Base-by-base conservation (phyloP, 768 basidiomycete species). In the Gymnopilus junonius region DNA sequence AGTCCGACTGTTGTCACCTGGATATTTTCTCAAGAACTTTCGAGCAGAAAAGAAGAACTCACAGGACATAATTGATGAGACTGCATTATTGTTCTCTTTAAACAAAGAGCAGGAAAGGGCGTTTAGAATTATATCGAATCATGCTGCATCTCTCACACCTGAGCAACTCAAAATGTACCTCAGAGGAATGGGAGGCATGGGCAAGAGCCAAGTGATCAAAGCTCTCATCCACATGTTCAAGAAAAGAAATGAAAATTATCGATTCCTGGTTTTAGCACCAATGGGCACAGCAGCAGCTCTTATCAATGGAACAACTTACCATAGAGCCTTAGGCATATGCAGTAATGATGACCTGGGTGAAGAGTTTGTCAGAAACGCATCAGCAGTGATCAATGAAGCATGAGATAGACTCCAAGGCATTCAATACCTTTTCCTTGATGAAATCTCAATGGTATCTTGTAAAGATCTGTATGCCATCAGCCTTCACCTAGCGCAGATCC, bases 361-460 rank as follows among this genome's bases (percentile, higher is more conserved):
- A n/a, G 35, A 59, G 21, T 40, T 54, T 14, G 3, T 57, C 12
- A 59, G 62, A 27, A 55, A 35, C 21, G 46, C 48, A 31, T 32
- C 37, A 14, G 32, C 51, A 8, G 53, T 64, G 6, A 39, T 73
- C 0, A 51, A 65, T 37, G 65, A 74, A 48, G 57, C 70, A 1
- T 56, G 62, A 15, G 54, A 63, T 20, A 25, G 66, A 21, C 39
- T 78, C 21, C 29, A 39, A n/a, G 51, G 51, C 6, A n/a, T 53
- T n/a, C 10, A 32, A 34, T 53, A 53, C 20, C 32, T 53, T 31
- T 32, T 83, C 39, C 59, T 82, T 5, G 78, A 82, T 70, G 80
- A 83, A 55, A 67, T 82, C 0, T 82, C 80, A 0, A 83, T 83
- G 81, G 45, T 82, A 3, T 31, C 29, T 17, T 53, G 51, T 34